Base-by-base conservation (phyloP, 192 early-diverging fungal genomes). In the Dimargaris cristalligena region DNA sequence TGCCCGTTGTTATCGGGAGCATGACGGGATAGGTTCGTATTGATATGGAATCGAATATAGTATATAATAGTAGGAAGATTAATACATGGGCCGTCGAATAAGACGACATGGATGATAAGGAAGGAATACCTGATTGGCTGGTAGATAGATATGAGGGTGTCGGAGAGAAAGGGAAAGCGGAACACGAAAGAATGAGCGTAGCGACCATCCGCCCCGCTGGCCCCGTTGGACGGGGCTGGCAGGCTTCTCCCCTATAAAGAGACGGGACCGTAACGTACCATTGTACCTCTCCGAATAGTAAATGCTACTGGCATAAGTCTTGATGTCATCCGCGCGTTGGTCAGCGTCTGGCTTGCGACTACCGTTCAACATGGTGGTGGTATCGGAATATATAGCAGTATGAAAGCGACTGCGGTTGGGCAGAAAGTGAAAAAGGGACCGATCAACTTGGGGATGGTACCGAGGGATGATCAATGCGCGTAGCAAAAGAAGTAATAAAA, bases 241-340 rank as follows among this genome's bases (percentile, higher is more conserved):
- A 26, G 2, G 31, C 16, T 23, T n/a, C 9, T 11, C 35, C 34
- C 23, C 25, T 8, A 29, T 22, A 13, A 29, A 51, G 34, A n/a
- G 35, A 25, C 29, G 29, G 35, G 44, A n/a, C 55, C 34, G 25
- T 9, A 8, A 13, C 35, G 44, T 44, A 44, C 41, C 60, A 33
- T 22, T 22, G 47, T 61, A 61, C 33, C 60, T 30, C 20, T 48
- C 33, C 48, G 60, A 61, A 34, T 61, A 61, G 47, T n/a, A 50
- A 26, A 61, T 61, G 33, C 44, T 28, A 16, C 23, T 35, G 49
- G 48, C 22, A 33, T 51, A 51, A 20, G 34, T 61, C 18, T 13
- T 28, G 29, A 51, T 51, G 34, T 61, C 60, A 11, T 34, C 55
- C 2, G 32, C 55, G 4, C 55, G 30, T 34, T 57, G 55, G 3